phyloP scores from a whole-genome alignment of 352 stramenopile genomes.

The Phytophthora multivora region DNA sequence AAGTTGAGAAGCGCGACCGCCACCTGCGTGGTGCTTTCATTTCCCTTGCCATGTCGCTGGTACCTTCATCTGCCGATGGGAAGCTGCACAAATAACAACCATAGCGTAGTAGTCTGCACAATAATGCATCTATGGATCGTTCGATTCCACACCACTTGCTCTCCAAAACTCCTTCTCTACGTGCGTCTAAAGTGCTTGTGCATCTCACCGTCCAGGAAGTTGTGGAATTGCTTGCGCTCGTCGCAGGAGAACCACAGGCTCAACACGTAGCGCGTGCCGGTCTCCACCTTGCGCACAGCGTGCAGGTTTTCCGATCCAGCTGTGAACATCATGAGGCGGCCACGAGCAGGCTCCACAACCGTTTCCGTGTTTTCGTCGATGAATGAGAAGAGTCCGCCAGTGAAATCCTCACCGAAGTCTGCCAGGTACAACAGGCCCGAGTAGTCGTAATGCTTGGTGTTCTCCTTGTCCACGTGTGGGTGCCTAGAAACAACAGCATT shows the following conservation, averaged over 20 bases:
- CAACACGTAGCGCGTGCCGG: slow-evolving; percentile 86
- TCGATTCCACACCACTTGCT: slow-evolving; percentile 12
- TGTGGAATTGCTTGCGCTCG: slow-evolving; percentile 78
- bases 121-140: neutral
- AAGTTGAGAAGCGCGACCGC: slow-evolving; percentile 49
- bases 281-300: slow-evolving; percentile 73
- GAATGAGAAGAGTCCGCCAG: slow-evolving; percentile 89
- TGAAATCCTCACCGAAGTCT: slow-evolving; percentile 86
- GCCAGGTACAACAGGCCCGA: slow-evolving; percentile 90
- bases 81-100: slow-evolving; percentile 13
- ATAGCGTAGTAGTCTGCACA: neutral
- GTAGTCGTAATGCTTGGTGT: slow-evolving; percentile 94
- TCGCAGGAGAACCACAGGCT: slow-evolving; percentile 96
- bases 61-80: slow-evolving; percentile 3
- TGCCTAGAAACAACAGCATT: slow-evolving; percentile 51
- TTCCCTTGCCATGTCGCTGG: slow-evolving; percentile 47
- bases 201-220: slow-evolving; percentile 90
- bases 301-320: slow-evolving; percentile 90
- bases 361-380: slow-evolving; percentile 78
- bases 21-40: slow-evolving; percentile 59
- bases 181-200: slow-evolving; percentile 74
- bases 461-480: slow-evolving; percentile 92
- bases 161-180: slow-evolving; percentile 19
- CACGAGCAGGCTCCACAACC: slow-evolving; percentile 75
- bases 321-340: slow-evolving; percentile 91